phyloP scores from a whole-genome alignment of 2,329 filamentous ascomycete species.

The Penicillium paneum region DNA sequence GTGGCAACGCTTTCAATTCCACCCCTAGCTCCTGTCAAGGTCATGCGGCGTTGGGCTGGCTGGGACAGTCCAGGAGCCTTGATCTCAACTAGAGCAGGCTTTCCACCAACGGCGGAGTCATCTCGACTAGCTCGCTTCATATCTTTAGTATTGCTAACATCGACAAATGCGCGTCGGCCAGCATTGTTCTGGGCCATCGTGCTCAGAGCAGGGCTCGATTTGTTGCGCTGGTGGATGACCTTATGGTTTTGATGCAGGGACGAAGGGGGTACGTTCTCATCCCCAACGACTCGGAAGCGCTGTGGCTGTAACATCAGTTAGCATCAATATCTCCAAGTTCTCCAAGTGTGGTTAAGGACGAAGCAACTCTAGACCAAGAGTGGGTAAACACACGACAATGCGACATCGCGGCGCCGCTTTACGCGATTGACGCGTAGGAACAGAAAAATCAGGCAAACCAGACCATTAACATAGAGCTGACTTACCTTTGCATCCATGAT shows the following conservation, averaged over 20 bases:
- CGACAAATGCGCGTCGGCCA: constrained; percentile 75
- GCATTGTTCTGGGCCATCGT: constrained; percentile 53
- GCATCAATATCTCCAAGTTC: neutral
- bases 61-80: constrained; percentile 36
- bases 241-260: constrained; percentile 51
- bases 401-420: neutral
- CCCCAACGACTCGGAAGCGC: constrained; percentile 60
- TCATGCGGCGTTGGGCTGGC: constrained; percentile 61
- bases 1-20: constrained; percentile 34
- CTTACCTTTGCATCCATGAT: constrained; percentile 50
- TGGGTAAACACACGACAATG: neutral
- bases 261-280: constrained; percentile 64
- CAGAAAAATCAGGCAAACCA: neutral
- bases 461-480: constrained; percentile 13
- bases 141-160: constrained; percentile 68
- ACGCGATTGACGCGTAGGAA: constrained; percentile 4
- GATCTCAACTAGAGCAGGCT: constrained; percentile 40
- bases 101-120: constrained; percentile 53
- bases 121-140: constrained; percentile 49
- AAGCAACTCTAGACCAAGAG: neutral
- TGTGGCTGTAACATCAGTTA: constrained; percentile 58
- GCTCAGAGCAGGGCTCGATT: constrained; percentile 67
- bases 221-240: constrained; percentile 73
- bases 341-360: neutral
- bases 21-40: constrained; percentile 40